Evolutionary conservation across 2,329 filamentous ascomycete species (phyloP), one percentile per base, ranked within the genome.

Genomic region (Huntiella abstrusa): DNA sequence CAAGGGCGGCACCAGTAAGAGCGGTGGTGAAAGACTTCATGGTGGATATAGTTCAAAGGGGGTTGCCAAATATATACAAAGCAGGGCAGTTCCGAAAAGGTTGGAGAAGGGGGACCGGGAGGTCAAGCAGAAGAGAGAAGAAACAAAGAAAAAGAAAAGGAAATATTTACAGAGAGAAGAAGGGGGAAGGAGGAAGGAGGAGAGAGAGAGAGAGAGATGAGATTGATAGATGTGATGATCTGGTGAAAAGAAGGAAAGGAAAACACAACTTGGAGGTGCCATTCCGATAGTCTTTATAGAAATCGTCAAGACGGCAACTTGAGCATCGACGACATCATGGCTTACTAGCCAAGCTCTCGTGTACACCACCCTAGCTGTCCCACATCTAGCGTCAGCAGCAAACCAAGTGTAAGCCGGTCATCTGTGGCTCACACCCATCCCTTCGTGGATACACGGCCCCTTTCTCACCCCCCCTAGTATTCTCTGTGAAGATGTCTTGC

Each of bases 1-100:
- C 33, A 32, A 50, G 33, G 42, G 41, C 38, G 10, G 45, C 42
- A 39, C 41, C 38, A 16, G 45, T 43, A 11, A 48, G 19, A 33
- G 45, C 43, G 40, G 38, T 36, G 22, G 38, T 28, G 28, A 45
- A 45, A 22, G 37, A 33, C 49, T 50, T 50, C 49, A 50, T 50
- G 36, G 22, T 50, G 40, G 17, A 46, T 33, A 33, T n/a, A 36
- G 41, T n/a, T 22, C n/a, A 15, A 38, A 47, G 36, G 34, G 49
- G 43, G 42, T n/a, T 33, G 36, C 13, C 37, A 16, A 33, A 37
- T 38, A 22, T 22, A 41, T 16, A 15, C 22, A 16, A 41, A 11
- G 36, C n/a, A 19, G 13, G 28, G 19, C 15, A 19, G 34, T 12
- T 11, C 15, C 10, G 28, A 12, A 47, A 22, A 47, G 40, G 43